Evolutionary conservation across 2,329 filamentous ascomycete genomes (phyloP).

Genomic region (Grosmannia penicillata): DNA sequence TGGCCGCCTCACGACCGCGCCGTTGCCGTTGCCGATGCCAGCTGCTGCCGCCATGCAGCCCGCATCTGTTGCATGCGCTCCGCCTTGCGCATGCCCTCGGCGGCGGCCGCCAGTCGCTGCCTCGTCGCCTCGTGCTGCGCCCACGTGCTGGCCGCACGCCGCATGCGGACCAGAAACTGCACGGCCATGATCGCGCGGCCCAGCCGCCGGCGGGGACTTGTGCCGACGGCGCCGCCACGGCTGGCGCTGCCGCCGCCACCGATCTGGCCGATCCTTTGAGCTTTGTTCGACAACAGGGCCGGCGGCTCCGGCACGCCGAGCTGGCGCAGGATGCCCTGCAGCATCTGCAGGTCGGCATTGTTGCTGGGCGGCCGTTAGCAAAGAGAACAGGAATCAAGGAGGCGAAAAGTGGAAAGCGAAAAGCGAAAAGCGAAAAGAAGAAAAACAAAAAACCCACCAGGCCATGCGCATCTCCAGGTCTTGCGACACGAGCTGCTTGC

Average conservation of each 20-base stretch:
- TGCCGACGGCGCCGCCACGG: no score
- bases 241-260: conserved; percentile 13
- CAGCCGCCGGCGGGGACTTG: conserved; percentile 18
- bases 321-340: conserved; percentile 64
- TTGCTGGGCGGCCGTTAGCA: conserved; percentile 44
- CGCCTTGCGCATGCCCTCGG: conserved; percentile 29
- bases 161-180: conserved; percentile 37
- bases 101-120: conserved; percentile 30
- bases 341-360: conserved; percentile 74
- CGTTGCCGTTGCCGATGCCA: not conserved
- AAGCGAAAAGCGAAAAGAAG: not conserved
- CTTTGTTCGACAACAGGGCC: not conserved
- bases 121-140: conserved; percentile 35
- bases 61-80: conserved; percentile 26
- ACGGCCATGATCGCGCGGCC: conserved; percentile 20
- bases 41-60: conserved; percentile 19
- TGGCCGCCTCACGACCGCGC: not conserved
- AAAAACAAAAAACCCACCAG: conserved; percentile 51
- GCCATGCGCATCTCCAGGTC: conserved; percentile 73
- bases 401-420: conserved; percentile 15
- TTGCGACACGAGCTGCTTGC: conserved; percentile 70
- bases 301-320: conserved; percentile 20
- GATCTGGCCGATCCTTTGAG: no score
- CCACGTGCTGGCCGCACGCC: conserved; percentile 33
- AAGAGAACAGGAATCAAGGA: conserved; percentile 15